Evolutionary conservation across 768 basidiomycete genomes (phyloP).

Genomic region (Collybia mongolica): DNA sequence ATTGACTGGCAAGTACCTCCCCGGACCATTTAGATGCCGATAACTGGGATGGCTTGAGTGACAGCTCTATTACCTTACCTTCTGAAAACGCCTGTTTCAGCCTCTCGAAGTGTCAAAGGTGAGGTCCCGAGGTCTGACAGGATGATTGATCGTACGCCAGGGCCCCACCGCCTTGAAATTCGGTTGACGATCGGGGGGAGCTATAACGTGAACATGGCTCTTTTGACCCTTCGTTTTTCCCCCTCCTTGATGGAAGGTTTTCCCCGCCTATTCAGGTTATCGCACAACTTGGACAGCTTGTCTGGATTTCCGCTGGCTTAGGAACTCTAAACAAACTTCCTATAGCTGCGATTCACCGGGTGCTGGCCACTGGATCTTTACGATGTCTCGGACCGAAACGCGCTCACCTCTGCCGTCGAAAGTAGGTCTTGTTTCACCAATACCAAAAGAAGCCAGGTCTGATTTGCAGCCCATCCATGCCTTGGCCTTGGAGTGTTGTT

Average conservation of each 20-base stretch:
- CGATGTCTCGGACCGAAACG: too few species aligned
- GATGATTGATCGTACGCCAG: constrained; percentile 6
- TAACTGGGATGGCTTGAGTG: too few species aligned
- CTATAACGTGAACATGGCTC: background rate
- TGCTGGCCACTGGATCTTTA: too few species aligned
- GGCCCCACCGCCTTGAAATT: constrained; percentile 3
- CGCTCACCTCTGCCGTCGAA: too few species aligned
- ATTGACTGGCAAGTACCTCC: too few species aligned
- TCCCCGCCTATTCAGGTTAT: background rate
- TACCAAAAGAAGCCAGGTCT: too few species aligned
- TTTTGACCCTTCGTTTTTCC: background rate
- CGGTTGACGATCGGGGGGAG: background rate
- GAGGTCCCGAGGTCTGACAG: constrained; percentile 7
- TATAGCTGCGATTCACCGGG: background rate
- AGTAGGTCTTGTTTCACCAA: too few species aligned
- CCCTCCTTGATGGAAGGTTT: constrained; percentile 5
- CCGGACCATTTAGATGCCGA: too few species aligned
- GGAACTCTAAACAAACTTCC: background rate
- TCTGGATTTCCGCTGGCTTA: constrained; percentile 4
- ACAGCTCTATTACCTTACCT: too few species aligned
- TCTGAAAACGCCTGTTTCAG: too few species aligned
- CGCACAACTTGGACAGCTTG: constrained; percentile 1
- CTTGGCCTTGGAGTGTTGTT: too few species aligned
- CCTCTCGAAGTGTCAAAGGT: background rate
- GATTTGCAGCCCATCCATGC: too few species aligned